A percentile compares a stretch with the other conserved stretches of the same genome.
These are phyloP conservation scores for Globisporangium alternatum DNA, from an alignment of 352 stramenopile species.

Conservation along the genomic window DNA sequence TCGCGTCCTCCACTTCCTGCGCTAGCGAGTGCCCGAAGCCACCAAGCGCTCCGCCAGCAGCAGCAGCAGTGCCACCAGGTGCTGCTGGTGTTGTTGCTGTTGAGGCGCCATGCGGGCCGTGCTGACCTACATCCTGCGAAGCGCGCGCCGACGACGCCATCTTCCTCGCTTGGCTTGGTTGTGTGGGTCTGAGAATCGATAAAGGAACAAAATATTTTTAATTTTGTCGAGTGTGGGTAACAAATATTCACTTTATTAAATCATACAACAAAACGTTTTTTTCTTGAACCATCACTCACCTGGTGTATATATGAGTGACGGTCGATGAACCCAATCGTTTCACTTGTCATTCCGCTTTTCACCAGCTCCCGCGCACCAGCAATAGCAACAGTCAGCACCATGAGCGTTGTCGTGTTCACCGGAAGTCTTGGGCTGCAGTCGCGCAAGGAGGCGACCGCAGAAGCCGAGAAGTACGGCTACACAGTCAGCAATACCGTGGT, in stretches of 20 bases:
- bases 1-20: conserved; percentile 39
- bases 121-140: neutral
- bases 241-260: neutral
- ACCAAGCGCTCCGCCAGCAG: conserved; percentile 7
- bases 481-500: conserved; percentile 33
- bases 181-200: conserved; percentile 1
- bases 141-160: neutral
- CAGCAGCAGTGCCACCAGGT: neutral
- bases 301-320: neutral
- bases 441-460: conserved; percentile 30
- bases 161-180: too few species aligned
- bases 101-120: neutral
- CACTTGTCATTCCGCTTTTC: neutral
- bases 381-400: neutral
- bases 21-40: conserved; percentile 21
- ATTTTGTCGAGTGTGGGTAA: too few species aligned
- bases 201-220: neutral
- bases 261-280: neutral
- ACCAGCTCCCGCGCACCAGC: neutral
- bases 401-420: conserved; percentile 48
- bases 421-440: conserved; percentile 41
- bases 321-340: neutral
- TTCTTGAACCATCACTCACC: neutral
- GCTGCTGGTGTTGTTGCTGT: neutral
- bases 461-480: conserved; percentile 39